Evolutionary conservation across 495 filamentous ascomycete species (phyloP).

Genomic region (Hyaloscypha variabilis): DNA sequence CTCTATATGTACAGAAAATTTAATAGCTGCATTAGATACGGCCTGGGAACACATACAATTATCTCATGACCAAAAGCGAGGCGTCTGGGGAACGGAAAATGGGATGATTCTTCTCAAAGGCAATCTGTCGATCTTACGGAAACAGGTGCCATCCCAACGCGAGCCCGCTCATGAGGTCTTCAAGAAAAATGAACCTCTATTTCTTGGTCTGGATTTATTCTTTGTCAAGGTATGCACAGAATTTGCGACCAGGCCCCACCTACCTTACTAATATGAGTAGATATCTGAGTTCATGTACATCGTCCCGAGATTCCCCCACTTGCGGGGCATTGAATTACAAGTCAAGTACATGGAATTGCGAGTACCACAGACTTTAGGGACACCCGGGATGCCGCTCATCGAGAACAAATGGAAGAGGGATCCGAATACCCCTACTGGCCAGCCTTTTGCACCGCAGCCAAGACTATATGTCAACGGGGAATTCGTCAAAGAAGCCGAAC

Average conservation of each 20-base stretch:
- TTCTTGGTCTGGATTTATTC: constrained; percentile 64
- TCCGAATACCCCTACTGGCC: constrained; percentile 39
- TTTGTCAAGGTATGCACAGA: constrained; percentile 66
- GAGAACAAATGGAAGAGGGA: constrained; percentile 55
- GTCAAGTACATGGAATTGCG: constrained; percentile 53
- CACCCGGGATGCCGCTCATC: constrained; percentile 35
- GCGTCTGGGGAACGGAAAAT: constrained; percentile 51
- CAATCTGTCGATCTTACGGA: constrained; percentile 6
- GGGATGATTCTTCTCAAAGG: constrained; percentile 49
- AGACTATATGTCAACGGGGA: constrained; percentile 33
- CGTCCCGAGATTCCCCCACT: constrained; percentile 69
- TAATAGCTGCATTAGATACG: constrained; percentile 51
- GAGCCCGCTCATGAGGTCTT: constrained; percentile 14
- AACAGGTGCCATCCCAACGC: constrained; percentile 17
- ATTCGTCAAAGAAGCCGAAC: constrained; percentile 44
- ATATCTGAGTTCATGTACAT: constrained; percentile 76
- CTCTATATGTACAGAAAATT: background rate
- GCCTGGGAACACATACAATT: constrained; percentile 65
- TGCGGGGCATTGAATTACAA: constrained; percentile 60
- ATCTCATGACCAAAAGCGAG: constrained; percentile 46
- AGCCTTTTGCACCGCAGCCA: constrained; percentile 25
- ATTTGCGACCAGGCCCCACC: background rate
- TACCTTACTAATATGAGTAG: constrained; percentile 37
- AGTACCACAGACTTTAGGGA: constrained; percentile 5
- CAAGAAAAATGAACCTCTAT: constrained; percentile 38